Base-by-base conservation (phyloP, 192 early-diverging fungal species). In the Mortierella antarctica region DNA sequence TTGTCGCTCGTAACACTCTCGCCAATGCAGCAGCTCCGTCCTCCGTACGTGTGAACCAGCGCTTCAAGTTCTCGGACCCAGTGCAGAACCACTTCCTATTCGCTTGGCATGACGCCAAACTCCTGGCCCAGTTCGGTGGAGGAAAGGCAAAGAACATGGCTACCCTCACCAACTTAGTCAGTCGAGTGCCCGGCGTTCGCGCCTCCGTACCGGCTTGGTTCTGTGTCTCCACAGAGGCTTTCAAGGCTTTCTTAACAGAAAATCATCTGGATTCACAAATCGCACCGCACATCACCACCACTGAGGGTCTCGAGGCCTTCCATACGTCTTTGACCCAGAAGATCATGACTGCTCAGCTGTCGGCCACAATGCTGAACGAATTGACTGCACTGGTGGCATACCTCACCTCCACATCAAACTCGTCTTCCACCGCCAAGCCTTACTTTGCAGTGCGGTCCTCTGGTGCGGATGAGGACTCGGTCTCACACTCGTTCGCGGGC, bases 401-500 rank as follows among this genome's bases (percentile, higher is more conserved):
- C 48, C 62, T 79, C 11, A 46, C 20, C 23, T 60, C 75, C 0
- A 71, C 45, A 5, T 70, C 68, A 8, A 62, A 62, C n/a, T 71
- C 68, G 4, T 55, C 57, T 7, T 39, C 48, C 5, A 56, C 15
- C 5, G 15, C 45, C 10, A 65, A 62, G 53, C 76, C 76, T 7
- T 79, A 71, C 47, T 78, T 80, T 70, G 85, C 85, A 6, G 83
- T 84, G 8, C 74, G 85, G 11, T 86, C 85, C 2, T 83, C 75
- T 21, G 86, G 86, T 39, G 87, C 86, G 23, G 86, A 86, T 18
- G 86, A 87, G 68, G 86, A 87, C 57, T 71, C 87, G 5, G 86
- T 85, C 12, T 82, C 81, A 6, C 86, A 86, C 31, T 85, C 83
- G 12, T 87, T 87, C 50, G 86, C 86, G 15, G 86, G 86, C n/a